Evolutionary conservation across 495 filamentous ascomycete genomes (phyloP), one percentile per base, ranked within the genome.

Genomic region (Apiosordaria backusii): DNA sequence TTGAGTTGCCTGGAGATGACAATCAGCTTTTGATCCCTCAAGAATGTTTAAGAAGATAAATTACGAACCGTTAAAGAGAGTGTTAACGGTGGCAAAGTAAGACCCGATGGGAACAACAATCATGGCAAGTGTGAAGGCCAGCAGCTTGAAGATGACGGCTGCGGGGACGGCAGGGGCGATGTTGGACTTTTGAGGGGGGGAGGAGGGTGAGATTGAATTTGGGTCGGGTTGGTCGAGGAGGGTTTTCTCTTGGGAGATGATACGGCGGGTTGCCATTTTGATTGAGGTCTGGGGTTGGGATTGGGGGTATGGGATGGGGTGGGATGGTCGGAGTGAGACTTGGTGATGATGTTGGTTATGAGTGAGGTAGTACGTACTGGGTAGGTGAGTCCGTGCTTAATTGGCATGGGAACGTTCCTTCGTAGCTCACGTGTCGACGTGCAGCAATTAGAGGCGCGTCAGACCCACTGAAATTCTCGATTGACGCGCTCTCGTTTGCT

Each of bases 71-170:
- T 79, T 80, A 76, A 97, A 97, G 10, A 97, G 74, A 1, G 78
- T 85, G 70, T 92, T 85, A 21, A 95, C 78, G 0, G 90, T 90
- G 52, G 92, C 60, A 75, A 92, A 99, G 78, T 98, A 99, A 57
- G 88, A 89, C 26, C 89, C 89, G 66, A 99, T 88, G 26, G 95
- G 95, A 35, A 87, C 79, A 4, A 87, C 83, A 54, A 97, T 84
- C 95, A 99, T 98, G 68, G 92, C 95, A 16, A 91, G 81, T 6
- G 93, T 95, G 78, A 97, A 97, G 62, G 85, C 87, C 7, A 97
- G 82, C 7, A 99, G 85, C 78, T 97, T 98, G 65, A 87, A 79
- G 62, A 99, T 96, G 61, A 97, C 92, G 72, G 88, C 80, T 90
- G 82, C 82, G 50, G 92, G 90, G 40, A 96, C 90, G 45, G 88